Evolutionary conservation across 768 basidiomycete genomes (phyloP), one percentile per base, ranked within the genome.

Genomic region (Tylopilus cervinicoccineus): DNA sequence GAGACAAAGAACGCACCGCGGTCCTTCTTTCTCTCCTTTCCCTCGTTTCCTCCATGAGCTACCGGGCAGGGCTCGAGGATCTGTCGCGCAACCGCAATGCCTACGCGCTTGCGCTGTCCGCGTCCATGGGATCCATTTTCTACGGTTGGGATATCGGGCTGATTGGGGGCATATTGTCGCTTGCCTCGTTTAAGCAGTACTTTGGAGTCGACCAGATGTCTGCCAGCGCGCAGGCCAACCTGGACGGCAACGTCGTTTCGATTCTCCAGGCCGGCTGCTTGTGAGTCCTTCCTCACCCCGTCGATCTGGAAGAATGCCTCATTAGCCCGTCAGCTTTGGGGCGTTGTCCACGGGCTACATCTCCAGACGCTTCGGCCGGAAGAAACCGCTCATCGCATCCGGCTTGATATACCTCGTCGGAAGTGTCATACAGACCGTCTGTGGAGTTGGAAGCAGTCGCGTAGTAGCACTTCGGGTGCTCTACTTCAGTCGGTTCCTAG

Each of bases 171-270:
- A 63, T 79, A 12, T 60, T 78, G 36, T 56, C 76, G 17, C 60
- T 79, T 13, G 32, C 56, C 5, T 76, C 77, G 4, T 79, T 79
- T 58, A 67, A 76, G 51, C 38, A 57, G 16, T 78, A 75, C 55
- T 79, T 79, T 58, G 76, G 75, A 12, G 42, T 78, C 36, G 58
- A 76, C 58, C 59, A 67, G 43, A 55, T 69, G 62, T 66, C 60
- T 20, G 51, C 70, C 2, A 51, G 56, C n/a, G 67, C 71, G 9
- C 62, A 61, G 24, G 76, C 76, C 19, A 60, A 72, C 45, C 49
- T 80, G 23, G 68, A 66, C 31, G 79, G 78, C 6, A 76, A 78
- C 50, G 76, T 80, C 23, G 78, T 79, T n/a, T 67, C 77, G 0
- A 65, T 76, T 24, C 56, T 79, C 22, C 77, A 78, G 48, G 74